Percentiles rank a stretch among this genome's conserved stretches.
Evolutionary conservation across 495 filamentous ascomycete genomes (phyloP).

Genomic region (Mytilinidion resinicola): DNA sequence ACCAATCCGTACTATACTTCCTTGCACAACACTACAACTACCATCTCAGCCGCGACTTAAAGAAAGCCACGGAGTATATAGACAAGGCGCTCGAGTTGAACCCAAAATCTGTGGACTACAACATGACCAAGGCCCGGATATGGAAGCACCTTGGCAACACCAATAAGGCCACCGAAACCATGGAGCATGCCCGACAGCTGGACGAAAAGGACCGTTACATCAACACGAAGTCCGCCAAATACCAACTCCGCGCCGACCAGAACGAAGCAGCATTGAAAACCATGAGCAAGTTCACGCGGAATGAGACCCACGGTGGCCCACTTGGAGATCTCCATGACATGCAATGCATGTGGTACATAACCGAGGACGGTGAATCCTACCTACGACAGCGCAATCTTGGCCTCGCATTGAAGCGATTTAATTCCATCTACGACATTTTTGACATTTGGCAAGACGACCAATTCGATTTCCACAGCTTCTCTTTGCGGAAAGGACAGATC

Average conservation of each 20-base stretch:
- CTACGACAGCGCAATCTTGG: conserved; percentile 74
- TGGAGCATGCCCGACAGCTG: conserved; percentile 79
- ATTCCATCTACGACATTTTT: conserved; percentile 82
- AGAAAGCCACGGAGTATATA: conserved; percentile 73
- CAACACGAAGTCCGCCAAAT: conserved; percentile 97
- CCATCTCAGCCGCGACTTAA: conserved; percentile 71
- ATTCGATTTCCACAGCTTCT: conserved; percentile 98
- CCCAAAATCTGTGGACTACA: conserved; percentile 78
- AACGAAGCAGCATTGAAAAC: conserved; percentile 77
- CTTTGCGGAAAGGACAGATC: conserved; percentile 88
- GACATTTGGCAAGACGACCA: conserved; percentile 97
- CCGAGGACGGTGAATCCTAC: conserved; percentile 90
- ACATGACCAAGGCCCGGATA: conserved; percentile 93
- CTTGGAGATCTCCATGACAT: conserved; percentile 91
- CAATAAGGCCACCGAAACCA: conserved; percentile 72
- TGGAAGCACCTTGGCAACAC: conserved; percentile 84
- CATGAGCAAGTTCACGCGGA: conserved; percentile 92
- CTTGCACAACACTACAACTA: conserved; percentile 97
- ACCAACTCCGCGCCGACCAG: conserved; percentile 87
- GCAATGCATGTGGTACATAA: conserved; percentile 97
- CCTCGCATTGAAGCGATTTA: conserved; percentile 85
- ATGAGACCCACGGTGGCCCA: conserved; percentile 80
- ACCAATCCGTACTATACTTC: conserved; percentile 78
- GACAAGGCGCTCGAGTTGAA: conserved; percentile 74
- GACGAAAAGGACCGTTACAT: conserved; percentile 92